Evolutionary conservation across 2,329 filamentous ascomycete genomes (phyloP).

Genomic region (Hypomyces perniciosus): DNA sequence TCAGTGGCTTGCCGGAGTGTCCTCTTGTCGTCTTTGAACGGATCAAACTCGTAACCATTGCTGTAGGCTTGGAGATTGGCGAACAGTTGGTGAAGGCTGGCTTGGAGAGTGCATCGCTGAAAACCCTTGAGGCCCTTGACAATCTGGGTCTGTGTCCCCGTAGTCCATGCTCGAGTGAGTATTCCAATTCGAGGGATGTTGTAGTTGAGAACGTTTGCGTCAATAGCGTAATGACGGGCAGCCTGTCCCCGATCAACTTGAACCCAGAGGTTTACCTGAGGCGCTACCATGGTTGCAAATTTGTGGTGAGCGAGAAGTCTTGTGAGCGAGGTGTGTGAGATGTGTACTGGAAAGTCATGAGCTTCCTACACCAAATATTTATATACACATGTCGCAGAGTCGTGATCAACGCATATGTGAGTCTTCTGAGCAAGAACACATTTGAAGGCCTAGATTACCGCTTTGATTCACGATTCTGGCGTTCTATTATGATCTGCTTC

Average conservation of each 20-base stretch:
- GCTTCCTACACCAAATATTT: too few species aligned
- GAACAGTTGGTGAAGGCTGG: background rate
- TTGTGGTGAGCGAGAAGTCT: background rate
- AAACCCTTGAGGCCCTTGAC: background rate
- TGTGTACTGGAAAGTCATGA: too few species aligned
- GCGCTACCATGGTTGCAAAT: background rate
- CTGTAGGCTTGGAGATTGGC: constrained; percentile 5
- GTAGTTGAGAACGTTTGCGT: background rate
- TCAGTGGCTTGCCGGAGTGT: background rate
- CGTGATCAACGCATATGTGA: too few species aligned
- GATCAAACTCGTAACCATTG: background rate
- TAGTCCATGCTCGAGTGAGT: background rate
- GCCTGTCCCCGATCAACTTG: background rate
- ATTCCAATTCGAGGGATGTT: background rate
- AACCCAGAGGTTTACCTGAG: background rate
- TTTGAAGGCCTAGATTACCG: too few species aligned
- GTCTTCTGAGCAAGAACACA: too few species aligned
- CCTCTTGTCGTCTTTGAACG: background rate
- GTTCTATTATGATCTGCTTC: too few species aligned
- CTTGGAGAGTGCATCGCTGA: background rate
- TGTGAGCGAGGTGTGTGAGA: too few species aligned
- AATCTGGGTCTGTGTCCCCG: background rate
- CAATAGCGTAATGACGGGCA: background rate
- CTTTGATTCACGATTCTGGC: too few species aligned
- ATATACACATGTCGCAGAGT: too few species aligned